Evolutionary conservation across 2,329 filamentous ascomycete species (phyloP), one percentile per base, ranked within the genome.

Genomic region (Dactylellina haptotyla): DNA sequence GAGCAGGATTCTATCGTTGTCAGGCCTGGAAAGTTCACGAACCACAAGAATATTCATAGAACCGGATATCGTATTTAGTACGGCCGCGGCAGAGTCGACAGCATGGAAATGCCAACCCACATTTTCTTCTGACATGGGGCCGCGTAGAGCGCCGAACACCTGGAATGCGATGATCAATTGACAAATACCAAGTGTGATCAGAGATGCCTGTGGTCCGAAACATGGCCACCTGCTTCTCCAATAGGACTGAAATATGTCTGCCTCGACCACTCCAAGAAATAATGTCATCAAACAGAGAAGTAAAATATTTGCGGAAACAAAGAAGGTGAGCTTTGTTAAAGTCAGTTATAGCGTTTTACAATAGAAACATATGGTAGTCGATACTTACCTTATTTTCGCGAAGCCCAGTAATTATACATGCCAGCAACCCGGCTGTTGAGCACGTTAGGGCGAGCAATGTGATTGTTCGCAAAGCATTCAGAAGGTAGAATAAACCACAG

Each of bases 211-310:
- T 4, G 67, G 53, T 9, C 66, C 58, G 14, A 72, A 72, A 30
- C 66, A 72, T 41, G 58, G 66, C 67, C 59, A 65, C 30, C 43
- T 18, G 16, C 56, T 65, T 37, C 53, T 48, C 59, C 53, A 65
- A 20, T 65, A 72, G 8, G 58, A 59, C 16, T 16, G 34, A n/a
- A 65, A 51, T 10, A 65, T 18, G 6, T 48, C 59, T 6, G 54
- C 16, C 20, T 72, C 53, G 6, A 57, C 39, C 5, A 46, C 30
- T 18, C 50, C 20, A 0, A 72, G 58, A 34, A 71, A 43, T 3
- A 71, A 9, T 4, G 58, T 32, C 32, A 64, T 51, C 16, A 71
- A 2, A 28, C 37, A 63, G 3, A 71, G 45, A n/a, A 71, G 6
- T 16, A 65, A 53, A 10, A 72, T 30, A 18, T 72, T 72, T 12